Evolutionary conservation across 1,139 yeast species (phyloP), one percentile per base, ranked within the genome.

Genomic region (Scheffersomyces insectosa): DNA sequence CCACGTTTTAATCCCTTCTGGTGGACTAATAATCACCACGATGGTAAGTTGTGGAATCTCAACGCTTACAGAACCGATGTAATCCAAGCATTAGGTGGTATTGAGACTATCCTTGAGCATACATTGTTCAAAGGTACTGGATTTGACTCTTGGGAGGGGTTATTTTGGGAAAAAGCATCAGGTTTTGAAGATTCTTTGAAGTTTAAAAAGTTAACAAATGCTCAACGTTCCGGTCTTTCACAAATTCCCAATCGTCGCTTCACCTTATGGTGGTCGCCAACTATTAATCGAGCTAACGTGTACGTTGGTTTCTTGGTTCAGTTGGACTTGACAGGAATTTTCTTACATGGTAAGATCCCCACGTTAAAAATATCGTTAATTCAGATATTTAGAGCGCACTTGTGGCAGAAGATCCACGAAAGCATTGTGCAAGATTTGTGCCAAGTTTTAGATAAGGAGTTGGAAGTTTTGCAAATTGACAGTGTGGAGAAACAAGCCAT

Each of bases 181-280:
- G 99, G 99, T 0, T 93, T 91, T 62, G 99, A 95, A 63, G 99
- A 95, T 56, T 87, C 97, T 0, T 78, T 95, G 77, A 93, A 91
- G 62, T 88, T 90, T 65, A 89, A 91, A 62, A 95, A 91, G 62
- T 77, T 95, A 55, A 95, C 99, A 2, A 93, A 91, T 66, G 99
- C 99, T 1, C 99, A 95, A 70, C 75, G 99, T 57, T 86, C 97
- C 3, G 99, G 99, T 62, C 78, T 95, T 52, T 88, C 96, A 62
- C 99, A 95, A 67, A 93, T 95, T 57, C 99, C 99, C 3, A 95
- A 95, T 62, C 85, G 99, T 64, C 79, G 99, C 37, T 95, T 95
- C 60, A 95, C 99, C 0, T 70, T 95, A 36, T 95, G 99, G 99
- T 95, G 99, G 99, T 90, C 98, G 1, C 99, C 99, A 6, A 95